These are phyloP conservation scores for Tolypocladium tropicale DNA, from an alignment of 2,329 filamentous ascomycete genomes.

Conservation along the genomic window DNA sequence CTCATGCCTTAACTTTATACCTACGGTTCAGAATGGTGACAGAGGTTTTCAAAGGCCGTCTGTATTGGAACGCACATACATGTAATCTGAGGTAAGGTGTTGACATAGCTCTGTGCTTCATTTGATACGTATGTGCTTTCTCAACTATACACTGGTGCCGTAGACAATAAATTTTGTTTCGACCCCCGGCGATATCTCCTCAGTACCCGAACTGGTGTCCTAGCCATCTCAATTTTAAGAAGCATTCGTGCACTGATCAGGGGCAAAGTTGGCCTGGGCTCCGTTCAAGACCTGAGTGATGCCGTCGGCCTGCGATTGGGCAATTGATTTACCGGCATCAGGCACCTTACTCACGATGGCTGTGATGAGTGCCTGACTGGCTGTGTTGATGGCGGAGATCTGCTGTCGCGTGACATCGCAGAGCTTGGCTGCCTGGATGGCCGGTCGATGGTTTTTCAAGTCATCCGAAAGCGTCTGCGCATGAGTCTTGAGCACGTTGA, in stretches of 20 bases:
- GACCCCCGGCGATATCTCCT: no score
- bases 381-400: background rate
- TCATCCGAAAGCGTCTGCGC: background rate
- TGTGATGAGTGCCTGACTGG: background rate
- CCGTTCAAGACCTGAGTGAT: background rate
- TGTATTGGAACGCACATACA: no score
- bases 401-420: slow-evolving; percentile 1
- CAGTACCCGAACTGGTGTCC: background rate
- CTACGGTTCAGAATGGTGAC: no score
- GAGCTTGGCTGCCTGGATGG: background rate
- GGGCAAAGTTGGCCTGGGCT: background rate
- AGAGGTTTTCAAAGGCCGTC: no score
- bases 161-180: no score
- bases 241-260: background rate
- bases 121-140: no score
- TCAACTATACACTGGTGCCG: no score
- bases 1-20: no score
- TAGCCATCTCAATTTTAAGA: no score
- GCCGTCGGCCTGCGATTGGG: background rate
- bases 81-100: no score
- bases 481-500: slow-evolving; percentile 1
- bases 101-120: no score
- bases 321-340: background rate
- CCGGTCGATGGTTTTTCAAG: background rate
- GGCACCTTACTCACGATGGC: slow-evolving; percentile 1